Base-by-base conservation (phyloP, 2,329 filamentous ascomycete species). In the Colletotrichum ledebouriae region DNA sequence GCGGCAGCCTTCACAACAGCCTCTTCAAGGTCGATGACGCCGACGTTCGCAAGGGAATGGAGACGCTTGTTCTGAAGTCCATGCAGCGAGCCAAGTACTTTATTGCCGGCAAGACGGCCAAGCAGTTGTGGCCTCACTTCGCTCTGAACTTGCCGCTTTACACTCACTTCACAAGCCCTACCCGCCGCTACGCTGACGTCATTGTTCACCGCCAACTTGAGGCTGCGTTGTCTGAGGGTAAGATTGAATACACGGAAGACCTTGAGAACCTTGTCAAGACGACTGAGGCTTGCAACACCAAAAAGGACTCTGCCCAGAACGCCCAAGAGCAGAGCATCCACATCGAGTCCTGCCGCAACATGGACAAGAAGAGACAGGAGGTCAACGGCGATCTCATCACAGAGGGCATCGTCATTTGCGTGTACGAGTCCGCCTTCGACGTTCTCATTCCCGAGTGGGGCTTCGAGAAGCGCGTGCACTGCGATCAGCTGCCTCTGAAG, bases 401-500 rank as follows among this genome's bases (percentile, higher is more conserved):
- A 75, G 95, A 98, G 78, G 96, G 96, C 73, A 95, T 99, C 74
- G 94, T 99, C 56, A 87, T 99, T 63, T 97, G 94, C 77, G 96
- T 99, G 37, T 99, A 99, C 80, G 96, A 99, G 81, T 98, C 96
- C 33, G 96, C 96, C 20, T 99, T 99, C 78, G 96, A 99, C 79
- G 94, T 99, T 49, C 87, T 99, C 71, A 98, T 99, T 78, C 96
- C 96, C 6, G 94, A 99, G 78, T 99, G 94, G 85, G 96, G 96
- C 72, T 98, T 99, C 73, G 96, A 99, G 85, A 99, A 99, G 89
- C 93, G 96, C 72, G 96, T 99, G 59, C 96, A 99, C 82, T 99
- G 96, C 78, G 96, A 99, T 77, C 96, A 99, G 84, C 86, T 99
- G 77, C 96, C 96, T 34, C 84, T 99, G 73, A 95, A 98, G 88